Evolutionary conservation across 2,329 filamentous ascomycete genomes (phyloP).

Genomic region (Penicillium sp.): DNA sequence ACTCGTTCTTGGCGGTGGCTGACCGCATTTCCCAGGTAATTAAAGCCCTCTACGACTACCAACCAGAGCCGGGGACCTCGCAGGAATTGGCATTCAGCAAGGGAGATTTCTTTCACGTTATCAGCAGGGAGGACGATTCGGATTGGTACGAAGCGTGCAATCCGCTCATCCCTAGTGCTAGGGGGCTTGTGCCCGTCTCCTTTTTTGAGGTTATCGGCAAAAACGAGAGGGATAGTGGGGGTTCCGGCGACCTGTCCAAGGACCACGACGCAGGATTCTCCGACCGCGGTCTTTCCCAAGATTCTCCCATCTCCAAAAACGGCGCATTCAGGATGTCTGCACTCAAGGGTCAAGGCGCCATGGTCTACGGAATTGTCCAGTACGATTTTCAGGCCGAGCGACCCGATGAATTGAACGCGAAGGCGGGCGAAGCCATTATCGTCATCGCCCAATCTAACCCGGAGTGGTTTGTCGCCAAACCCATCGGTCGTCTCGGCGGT

Average conservation of each 20-base stretch:
- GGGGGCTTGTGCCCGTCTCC: constrained; percentile 86
- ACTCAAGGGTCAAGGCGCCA: constrained; percentile 64
- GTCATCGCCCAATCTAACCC: constrained; percentile 98
- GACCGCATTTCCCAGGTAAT: constrained; percentile 67
- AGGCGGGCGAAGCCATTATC: constrained; percentile 93
- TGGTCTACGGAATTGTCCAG: constrained; percentile 95
- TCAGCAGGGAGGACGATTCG: constrained; percentile 86
- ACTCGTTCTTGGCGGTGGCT: constrained; percentile 25
- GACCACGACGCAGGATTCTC: constrained; percentile 89
- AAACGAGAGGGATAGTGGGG: constrained; percentile 83
- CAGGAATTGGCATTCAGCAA: constrained; percentile 88
- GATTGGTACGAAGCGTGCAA: constrained; percentile 99
- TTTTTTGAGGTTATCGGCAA: constrained; percentile 93
- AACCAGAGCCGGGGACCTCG: constrained; percentile 58
- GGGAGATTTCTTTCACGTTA: constrained; percentile 97
- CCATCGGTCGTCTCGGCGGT: constrained; percentile 94
- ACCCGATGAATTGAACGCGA: constrained; percentile 93
- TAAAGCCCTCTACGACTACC: constrained; percentile 91
- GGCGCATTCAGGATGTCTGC: constrained; percentile 43
- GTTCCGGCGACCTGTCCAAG: constrained; percentile 56
- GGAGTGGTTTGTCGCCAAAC: constrained; percentile 99
- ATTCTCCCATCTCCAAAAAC: constrained; percentile 26
- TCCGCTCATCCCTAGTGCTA: constrained; percentile 75
- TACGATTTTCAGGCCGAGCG: constrained; percentile 95
- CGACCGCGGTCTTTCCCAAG: constrained; percentile 48